Evolutionary conservation across 176 grass and related monocot species (phyloP).

Genomic region (Alloteropsis semialata): DNA sequence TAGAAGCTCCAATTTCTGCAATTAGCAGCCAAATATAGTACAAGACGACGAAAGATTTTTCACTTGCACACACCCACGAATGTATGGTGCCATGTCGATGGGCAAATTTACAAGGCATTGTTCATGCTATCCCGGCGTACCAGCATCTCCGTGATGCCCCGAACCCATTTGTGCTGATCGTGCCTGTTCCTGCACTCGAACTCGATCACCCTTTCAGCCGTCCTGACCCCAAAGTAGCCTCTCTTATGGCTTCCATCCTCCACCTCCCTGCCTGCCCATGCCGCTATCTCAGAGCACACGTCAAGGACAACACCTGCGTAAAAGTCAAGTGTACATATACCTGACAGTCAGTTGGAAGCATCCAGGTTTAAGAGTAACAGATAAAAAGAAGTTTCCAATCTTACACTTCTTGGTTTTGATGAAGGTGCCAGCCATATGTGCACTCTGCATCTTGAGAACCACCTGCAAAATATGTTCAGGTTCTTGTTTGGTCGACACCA

Average conservation of each 20-base stretch:
- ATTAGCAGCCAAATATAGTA: not conserved
- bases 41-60: too few relatives aligned
- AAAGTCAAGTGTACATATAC: too few relatives aligned
- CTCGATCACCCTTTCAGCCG: conserved; percentile 71
- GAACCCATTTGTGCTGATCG: conserved; percentile 65
- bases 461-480: conserved; percentile 33
- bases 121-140: conserved; percentile 52
- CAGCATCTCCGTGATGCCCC: conserved; percentile 75
- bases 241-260: conserved; percentile 54
- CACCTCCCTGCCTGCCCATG: conserved; percentile 81
- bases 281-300: conserved; percentile 57
- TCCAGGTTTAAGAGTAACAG: not conserved
- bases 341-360: not conserved
- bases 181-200: conserved; percentile 80
- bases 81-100: not conserved
- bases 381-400: not conserved
- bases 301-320: conserved; percentile 72
- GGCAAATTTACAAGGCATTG: conserved; percentile 1
- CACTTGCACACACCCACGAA: too few relatives aligned
- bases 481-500: not conserved
- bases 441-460: conserved; percentile 80
- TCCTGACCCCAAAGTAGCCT: conserved; percentile 84
- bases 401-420: conserved; percentile 95
- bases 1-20: too few relatives aligned
- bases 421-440: conserved; percentile 89